phyloP scores from a whole-genome alignment of 2,329 filamentous ascomycete genomes.

The Exophiala aquamarina region DNA sequence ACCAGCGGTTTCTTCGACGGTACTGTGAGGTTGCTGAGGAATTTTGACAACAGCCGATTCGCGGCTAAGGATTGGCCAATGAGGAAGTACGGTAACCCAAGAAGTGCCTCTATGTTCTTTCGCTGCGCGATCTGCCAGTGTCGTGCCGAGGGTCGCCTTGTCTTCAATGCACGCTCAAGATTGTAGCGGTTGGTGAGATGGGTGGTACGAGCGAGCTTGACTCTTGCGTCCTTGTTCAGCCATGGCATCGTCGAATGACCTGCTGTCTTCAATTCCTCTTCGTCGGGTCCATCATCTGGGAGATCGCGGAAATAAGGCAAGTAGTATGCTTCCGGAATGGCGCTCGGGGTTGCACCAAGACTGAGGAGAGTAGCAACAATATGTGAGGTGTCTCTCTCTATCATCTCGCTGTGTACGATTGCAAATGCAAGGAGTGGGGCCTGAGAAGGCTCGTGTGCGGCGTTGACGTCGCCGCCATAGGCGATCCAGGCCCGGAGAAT shows the following conservation, averaged over 20 bases:
- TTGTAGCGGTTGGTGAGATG: constrained; percentile 37
- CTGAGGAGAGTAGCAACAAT: constrained; percentile 32
- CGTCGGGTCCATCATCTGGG: constrained; percentile 22
- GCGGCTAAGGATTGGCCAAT: constrained; percentile 37
- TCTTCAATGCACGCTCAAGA: constrained; percentile 29
- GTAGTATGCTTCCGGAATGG: constrained; percentile 32
- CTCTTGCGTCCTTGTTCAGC: constrained; percentile 15
- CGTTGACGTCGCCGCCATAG: constrained; percentile 27
- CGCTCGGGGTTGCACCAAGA: constrained; percentile 31
- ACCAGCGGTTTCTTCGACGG: constrained; percentile 36
- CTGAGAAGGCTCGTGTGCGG: constrained; percentile 8
- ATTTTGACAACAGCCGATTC: constrained; percentile 26
- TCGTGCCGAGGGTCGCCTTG: constrained; percentile 26
- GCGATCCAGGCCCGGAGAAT: constrained; percentile 27
- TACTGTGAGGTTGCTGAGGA: constrained; percentile 35
- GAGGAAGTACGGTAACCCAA: constrained; percentile 37
- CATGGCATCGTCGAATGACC: constrained; percentile 27
- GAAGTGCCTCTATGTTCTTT: constrained; percentile 29
- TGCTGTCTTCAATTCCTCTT: constrained; percentile 11
- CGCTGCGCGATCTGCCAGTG: constrained; percentile 30
- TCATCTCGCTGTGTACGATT: constrained; percentile 30
- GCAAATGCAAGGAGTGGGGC: constrained; percentile 36
- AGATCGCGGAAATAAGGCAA: constrained; percentile 26
- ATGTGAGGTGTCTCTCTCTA: constrained; percentile 29
- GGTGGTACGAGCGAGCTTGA: constrained; percentile 29